These are phyloP conservation scores for Spiromastix sp. DNA, from an alignment of 2,329 filamentous ascomycete species.

Conservation along the genomic window DNA sequence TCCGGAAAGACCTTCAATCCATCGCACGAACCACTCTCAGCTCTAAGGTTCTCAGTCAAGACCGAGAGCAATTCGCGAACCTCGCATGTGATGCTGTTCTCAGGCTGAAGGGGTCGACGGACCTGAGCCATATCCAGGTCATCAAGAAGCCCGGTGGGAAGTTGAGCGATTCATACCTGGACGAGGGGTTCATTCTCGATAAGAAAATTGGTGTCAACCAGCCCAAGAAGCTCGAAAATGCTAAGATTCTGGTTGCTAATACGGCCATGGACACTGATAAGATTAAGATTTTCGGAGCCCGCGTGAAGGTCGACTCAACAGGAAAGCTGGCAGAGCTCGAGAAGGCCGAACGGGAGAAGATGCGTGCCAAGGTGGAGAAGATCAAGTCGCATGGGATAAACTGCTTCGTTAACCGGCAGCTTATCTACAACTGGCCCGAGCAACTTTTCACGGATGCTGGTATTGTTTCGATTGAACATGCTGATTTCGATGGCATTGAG, in stretches of 20 bases:
- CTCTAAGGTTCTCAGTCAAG: conserved; percentile 89
- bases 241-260: conserved; percentile 95
- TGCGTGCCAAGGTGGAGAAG: conserved; percentile 97
- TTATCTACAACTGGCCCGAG: conserved; percentile 99
- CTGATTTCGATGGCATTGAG: conserved; percentile 97
- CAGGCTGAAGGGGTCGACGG: conserved; percentile 77
- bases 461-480: conserved; percentile 97
- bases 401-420: conserved; percentile 98
- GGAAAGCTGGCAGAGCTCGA: conserved; percentile 97
- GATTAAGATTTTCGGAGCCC: conserved; percentile 97
- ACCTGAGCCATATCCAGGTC: conserved; percentile 96
- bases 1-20: conserved; percentile 77
- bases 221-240: conserved; percentile 92
- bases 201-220: conserved; percentile 99
- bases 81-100: conserved; percentile 87
- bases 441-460: conserved; percentile 96
- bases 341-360: conserved; percentile 97
- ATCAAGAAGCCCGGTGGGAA: conserved; percentile 99
- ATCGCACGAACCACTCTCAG: conserved; percentile 93
- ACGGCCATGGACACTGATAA: conserved; percentile 99
- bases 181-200: conserved; percentile 96
- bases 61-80: conserved; percentile 81
- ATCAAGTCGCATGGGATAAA: conserved; percentile 99
- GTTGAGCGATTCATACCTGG: conserved; percentile 92
- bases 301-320: conserved; percentile 92